These are phyloP conservation scores for Ambrosia artemisiifolia DNA, from an alignment of 129 eudicot species.

Conservation along the genomic window DNA sequence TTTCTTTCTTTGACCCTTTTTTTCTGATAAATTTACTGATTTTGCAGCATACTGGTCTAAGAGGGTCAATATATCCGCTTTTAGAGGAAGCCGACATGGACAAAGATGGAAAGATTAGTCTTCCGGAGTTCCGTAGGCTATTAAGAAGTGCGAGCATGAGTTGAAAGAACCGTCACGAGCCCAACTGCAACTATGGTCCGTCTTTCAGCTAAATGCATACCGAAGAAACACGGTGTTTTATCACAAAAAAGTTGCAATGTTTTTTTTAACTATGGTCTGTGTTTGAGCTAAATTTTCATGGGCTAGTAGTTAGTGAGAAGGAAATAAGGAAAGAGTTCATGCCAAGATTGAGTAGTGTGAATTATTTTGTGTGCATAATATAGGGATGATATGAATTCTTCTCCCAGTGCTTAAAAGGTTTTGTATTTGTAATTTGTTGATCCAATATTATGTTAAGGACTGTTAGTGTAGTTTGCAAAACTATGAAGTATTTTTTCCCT, in stretches of 20 bases:
- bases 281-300: conserved; percentile 4
- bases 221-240: neutral
- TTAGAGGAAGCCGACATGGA: conserved; percentile 90
- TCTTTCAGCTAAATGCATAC: neutral
- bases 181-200: conserved; percentile 12
- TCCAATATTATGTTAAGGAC: too few relatives aligned
- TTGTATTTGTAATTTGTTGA: conserved; percentile 11
- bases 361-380: neutral
- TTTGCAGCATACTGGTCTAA: conserved; percentile 74
- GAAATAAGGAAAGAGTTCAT: conserved; percentile 4
- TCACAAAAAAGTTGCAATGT: neutral
- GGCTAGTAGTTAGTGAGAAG: neutral
- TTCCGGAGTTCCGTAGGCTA: conserved; percentile 73
- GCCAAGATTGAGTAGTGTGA: conserved; percentile 3
- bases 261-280: conserved; percentile 2
- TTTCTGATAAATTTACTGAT: conserved; percentile 1
- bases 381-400: conserved; percentile 14
- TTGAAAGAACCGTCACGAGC: conserved; percentile 26
- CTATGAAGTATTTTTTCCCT: too few relatives aligned
- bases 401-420: conserved; percentile 6
- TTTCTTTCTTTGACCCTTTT: neutral
- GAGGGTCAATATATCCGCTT: conserved; percentile 82
- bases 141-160: conserved; percentile 80
- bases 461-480: too few relatives aligned
- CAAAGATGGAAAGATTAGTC: conserved; percentile 82